Base-by-base conservation (phyloP, 2,329 filamentous ascomycete species). In the Talaromyces marneffei region DNA sequence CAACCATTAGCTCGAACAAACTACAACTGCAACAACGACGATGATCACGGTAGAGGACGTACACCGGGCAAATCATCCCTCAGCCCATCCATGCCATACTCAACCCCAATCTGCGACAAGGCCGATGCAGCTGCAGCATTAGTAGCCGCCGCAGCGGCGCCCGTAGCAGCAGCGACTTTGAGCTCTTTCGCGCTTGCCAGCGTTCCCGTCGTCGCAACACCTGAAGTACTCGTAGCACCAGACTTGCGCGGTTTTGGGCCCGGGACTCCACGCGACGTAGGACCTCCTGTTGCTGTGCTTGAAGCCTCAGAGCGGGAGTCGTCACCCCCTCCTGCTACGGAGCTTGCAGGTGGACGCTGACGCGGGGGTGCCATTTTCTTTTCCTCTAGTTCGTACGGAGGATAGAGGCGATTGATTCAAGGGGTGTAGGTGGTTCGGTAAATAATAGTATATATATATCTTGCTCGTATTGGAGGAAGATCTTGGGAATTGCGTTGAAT, bases 251-350 rank as follows among this genome's bases (percentile, higher is more conserved):
- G 70, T 63, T 74, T 77, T 1, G 66, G 63, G 8, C 69, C 62
- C 7, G 70, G 67, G 8, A 65, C 60, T 57, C 71, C 54, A 23
- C 40, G 20, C 16, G 54, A 57, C 23, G 52, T 73, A 52, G 69
- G 69, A 61, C 77, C 75, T 66, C 71, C 74, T 14, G 75, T 73
- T 44, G 48, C 50, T 33, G 60, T 62, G 31, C 75, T 80, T 37
- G 78, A 79, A n/a, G 76, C 74, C 71, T 80, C 78, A 18, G 78
- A 79, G 62, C 78, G 71, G 27, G 77, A 78, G 66, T 80, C 79
- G 61, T 81, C 79, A 29, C 72, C 64, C 53, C 72, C 70, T 57
- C 23, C 42, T 52, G n/a, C 40, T 4, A 35, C 31, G 18, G 37
- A 35, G 14, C 16, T 48, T 37, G 39, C 18, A 35, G 29, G 46